Evolutionary conservation across 73 alveolate genomes (phyloP), one percentile per base, ranked within the genome.

Genomic region (Blepharisma japonicum): DNA sequence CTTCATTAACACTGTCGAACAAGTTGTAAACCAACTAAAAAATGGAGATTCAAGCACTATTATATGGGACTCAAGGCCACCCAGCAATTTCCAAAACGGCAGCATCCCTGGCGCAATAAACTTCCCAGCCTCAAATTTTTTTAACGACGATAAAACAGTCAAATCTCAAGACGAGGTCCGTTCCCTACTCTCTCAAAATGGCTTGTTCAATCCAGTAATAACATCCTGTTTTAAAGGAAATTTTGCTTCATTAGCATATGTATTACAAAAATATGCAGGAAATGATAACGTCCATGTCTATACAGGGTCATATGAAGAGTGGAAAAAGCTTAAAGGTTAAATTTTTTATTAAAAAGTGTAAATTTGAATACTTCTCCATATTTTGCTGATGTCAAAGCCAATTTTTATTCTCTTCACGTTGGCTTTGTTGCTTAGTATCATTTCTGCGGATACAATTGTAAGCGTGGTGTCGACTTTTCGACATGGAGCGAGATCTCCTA

Each of bases 401-500:
- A 32, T 32, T 32, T 32, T 32, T 32, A 32, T 32, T 32, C 42
- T 32, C 42, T 32, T 32, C 42, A 32, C 42, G 42, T 32, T 61
- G 18, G n/a, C 23, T 61, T 25, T 61, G 4, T 5, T 61, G 47
- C 49, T 20, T 20, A 48, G 14, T 2, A 8, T 61, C 4, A 14
- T 61, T 20, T 8, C 74, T 2, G 14, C 48, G 50, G 74, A 14
- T 61, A 25, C 14, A 9, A n/a, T 61, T 14, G 49, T 61, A 18
- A 9, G 49, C 39, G 80, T 78, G 45, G 45, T 79, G 46, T n/a
- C 18, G 25, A 45, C 67, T 8, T 45, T 81, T 39, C 66, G 86
- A 71, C 86, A 79, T 49, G 86, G 86, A 2, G 86, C 86, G 4
- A 71, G 86, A 42, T 27, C 45, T 39, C 71, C 82, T 61, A 8